These are phyloP conservation scores for Urochloa ruziziensis DNA, from an alignment of 176 grass and related monocot species.

Conservation along the genomic window DNA sequence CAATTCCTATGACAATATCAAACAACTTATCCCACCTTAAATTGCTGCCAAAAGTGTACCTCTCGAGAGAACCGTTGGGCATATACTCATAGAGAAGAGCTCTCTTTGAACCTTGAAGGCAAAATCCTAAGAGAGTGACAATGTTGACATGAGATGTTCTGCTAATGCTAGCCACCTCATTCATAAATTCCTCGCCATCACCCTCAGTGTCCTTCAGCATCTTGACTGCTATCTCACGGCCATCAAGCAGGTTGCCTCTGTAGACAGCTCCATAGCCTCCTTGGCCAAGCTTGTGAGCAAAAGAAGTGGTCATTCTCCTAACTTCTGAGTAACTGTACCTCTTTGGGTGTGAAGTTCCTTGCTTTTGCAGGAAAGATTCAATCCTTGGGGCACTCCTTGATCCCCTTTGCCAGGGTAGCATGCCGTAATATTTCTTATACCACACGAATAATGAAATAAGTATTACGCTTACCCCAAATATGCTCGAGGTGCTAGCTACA, in stretches of 20 bases:
- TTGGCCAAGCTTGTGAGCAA: conserved; percentile 26
- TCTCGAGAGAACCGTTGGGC: conserved; percentile 39
- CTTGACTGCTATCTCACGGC: conserved; percentile 23
- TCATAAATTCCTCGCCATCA: conserved; percentile 23
- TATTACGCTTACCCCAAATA: background rate
- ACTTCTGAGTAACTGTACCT: conserved; percentile 34
- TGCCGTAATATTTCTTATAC: background rate
- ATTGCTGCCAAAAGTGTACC: background rate
- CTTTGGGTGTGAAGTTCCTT: conserved; percentile 6
- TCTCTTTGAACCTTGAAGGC: conserved; percentile 18
- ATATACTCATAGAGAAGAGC: conserved; percentile 34
- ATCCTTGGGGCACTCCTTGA: conserved; percentile 16
- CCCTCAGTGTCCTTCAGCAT: background rate
- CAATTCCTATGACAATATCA: background rate
- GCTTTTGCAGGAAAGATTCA: conserved; percentile 9
- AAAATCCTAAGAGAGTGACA: conserved; percentile 34
- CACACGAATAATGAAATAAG: background rate
- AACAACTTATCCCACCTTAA: background rate
- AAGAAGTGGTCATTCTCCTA: conserved; percentile 32
- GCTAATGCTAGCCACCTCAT: conserved; percentile 33
- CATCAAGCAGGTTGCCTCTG: conserved; percentile 10
- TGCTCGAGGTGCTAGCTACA: background rate
- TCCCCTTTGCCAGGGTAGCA: background rate
- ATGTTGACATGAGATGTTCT: conserved; percentile 41
- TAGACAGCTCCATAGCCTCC: conserved; percentile 33